These are phyloP conservation scores for Arachis hypogaea DNA, from an alignment of 306 rosid genomes.

Conservation along the genomic window DNA sequence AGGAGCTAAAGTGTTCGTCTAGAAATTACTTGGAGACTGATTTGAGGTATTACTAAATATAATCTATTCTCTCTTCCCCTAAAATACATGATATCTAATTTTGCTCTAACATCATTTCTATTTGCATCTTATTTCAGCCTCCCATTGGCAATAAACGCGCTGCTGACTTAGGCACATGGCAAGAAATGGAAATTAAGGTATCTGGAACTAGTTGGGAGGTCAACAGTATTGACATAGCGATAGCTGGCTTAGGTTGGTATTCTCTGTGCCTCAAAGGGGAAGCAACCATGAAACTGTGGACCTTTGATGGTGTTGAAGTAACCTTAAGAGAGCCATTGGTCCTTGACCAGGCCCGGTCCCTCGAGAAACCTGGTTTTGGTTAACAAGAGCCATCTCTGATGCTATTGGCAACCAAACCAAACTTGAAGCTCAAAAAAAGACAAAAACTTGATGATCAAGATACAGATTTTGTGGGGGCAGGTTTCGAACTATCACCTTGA, in stretches of 20 bases:
- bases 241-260: not conserved
- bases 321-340: constrained; percentile 39
- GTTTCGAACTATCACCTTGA: constrained; percentile 51
- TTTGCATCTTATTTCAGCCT: constrained; percentile 58
- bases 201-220: constrained; percentile 84
- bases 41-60: no score
- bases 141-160: constrained; percentile 65
- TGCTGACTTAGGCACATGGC: constrained; percentile 36
- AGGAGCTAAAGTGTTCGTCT: no score
- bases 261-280: constrained; percentile 85
- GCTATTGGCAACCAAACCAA: constrained; percentile 15
- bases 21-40: no score
- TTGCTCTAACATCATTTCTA: constrained; percentile 24
- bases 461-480: no score
- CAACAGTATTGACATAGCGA: constrained; percentile 72
- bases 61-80: not conserved
- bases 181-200: constrained; percentile 69
- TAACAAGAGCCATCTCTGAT: constrained; percentile 79
- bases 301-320: constrained; percentile 73
- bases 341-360: constrained; percentile 73
- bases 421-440: no score
- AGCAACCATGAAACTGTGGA: constrained; percentile 74
- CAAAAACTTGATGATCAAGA: no score
- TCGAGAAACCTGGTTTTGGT: constrained; percentile 91
- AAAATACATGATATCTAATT: constrained; percentile 12